Conservation (phyloP, 1,139 yeast species). For the Yamadazyma songkhlaensis region DNA sequence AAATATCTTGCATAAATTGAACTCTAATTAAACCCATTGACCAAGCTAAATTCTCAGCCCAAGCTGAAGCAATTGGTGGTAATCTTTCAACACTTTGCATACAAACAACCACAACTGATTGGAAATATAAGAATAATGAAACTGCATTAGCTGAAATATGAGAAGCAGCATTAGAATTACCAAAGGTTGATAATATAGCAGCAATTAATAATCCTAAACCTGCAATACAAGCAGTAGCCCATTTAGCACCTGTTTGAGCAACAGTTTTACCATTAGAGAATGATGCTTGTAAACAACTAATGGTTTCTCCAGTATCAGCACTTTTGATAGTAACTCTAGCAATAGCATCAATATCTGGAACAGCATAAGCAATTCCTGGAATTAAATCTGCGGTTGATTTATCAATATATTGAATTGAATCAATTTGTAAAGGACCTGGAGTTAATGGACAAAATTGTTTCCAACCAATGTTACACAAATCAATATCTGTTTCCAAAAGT, state of each 20-base stretch:
- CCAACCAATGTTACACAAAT: constrained; percentile 64
- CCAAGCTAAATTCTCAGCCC: constrained; percentile 84
- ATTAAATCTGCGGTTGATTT: constrained; percentile 44
- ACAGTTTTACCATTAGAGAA: constrained; percentile 75
- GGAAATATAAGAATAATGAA: constrained; percentile 72
- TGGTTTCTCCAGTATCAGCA: constrained; percentile 31
- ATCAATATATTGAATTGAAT: constrained; percentile 59
- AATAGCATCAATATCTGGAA: constrained; percentile 78
- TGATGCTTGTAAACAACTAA: constrained; percentile 69
- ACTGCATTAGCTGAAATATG: constrained; percentile 75
- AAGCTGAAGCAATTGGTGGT: constrained; percentile 77
- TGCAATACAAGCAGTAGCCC: constrained; percentile 82
- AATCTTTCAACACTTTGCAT: constrained; percentile 72
- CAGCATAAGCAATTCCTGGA: constrained; percentile 71
- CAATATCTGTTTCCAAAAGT: constrained; percentile 50
- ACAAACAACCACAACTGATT: constrained; percentile 67
- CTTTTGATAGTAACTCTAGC: constrained; percentile 51
- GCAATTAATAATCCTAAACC: constrained; percentile 73
- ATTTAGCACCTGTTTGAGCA: constrained; percentile 70
- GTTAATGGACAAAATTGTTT: constrained; percentile 77
- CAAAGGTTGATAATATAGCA: constrained; percentile 67
- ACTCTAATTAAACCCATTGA: constrained; percentile 77
- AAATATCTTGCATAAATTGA: constrained; percentile 68
- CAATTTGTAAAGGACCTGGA: constrained; percentile 69
- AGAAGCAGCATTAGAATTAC: constrained; percentile 77